Evolutionary conservation across 345 rosid species (phyloP).

Genomic region (Citrus mangshanensis): DNA sequence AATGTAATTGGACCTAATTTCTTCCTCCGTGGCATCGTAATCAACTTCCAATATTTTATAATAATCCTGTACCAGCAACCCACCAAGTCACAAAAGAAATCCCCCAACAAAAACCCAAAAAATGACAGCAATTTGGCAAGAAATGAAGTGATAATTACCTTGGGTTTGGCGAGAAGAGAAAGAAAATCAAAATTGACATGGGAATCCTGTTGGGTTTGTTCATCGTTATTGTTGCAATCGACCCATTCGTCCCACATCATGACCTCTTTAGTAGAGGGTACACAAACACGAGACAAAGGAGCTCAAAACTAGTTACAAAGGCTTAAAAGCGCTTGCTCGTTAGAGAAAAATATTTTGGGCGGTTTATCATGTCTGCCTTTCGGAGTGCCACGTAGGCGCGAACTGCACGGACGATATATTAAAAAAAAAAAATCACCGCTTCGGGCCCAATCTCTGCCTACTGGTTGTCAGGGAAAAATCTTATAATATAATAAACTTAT

Average conservation of each 20-base stretch:
- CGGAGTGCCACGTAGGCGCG: conserved; percentile 13
- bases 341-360: not conserved
- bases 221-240: not conserved
- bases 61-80: conserved; percentile 56
- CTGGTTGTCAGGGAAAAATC: not conserved
- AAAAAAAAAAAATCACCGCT: not conserved
- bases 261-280: not conserved
- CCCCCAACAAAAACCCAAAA: not conserved
- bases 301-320: not conserved
- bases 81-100: not conserved
- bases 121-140: not conserved
- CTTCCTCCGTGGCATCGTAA: conserved; percentile 80
- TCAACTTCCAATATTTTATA: conserved; percentile 82
- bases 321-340: not conserved
- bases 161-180: conserved; percentile 58
- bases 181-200: conserved; percentile 59
- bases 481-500: no score
- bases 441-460: not conserved
- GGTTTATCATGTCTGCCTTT: conserved; percentile 5
- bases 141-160: conserved; percentile 34
- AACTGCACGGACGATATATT: not conserved
- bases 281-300: not conserved
- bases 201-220: conserved; percentile 27
- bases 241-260: conserved; percentile 47
- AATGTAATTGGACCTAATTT: conserved; percentile 85